phyloP scores from a whole-genome alignment of 2,329 filamentous ascomycete genomes.

The Pseudonectria buxi region DNA sequence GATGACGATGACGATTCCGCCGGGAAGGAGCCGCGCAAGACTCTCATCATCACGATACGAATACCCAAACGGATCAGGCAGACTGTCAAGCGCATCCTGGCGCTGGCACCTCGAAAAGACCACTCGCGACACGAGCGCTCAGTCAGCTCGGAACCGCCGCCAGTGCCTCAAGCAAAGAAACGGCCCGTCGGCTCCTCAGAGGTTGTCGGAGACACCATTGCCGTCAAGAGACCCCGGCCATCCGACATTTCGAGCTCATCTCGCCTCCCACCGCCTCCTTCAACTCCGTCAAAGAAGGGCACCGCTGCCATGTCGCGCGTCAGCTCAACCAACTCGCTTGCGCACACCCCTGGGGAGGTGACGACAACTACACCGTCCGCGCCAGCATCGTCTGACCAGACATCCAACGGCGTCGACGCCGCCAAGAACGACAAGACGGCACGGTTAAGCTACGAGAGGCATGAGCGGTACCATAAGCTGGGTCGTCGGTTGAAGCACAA shows the following conservation, averaged over 20 bases:
- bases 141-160: conserved; percentile 34
- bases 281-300: conserved; percentile 46
- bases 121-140: conserved; percentile 21
- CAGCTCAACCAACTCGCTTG: conserved; percentile 46
- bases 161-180: conserved; percentile 37
- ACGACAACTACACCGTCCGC: conserved; percentile 28
- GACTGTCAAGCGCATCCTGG: conserved; percentile 40
- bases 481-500: conserved; percentile 49
- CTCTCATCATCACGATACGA: conserved; percentile 39
- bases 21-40: conserved; percentile 17
- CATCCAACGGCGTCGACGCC: conserved; percentile 27
- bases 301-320: conserved; percentile 46
- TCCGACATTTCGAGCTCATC: conserved; percentile 32
- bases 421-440: conserved; percentile 16
- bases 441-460: conserved; percentile 27
- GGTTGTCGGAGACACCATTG: conserved; percentile 27
- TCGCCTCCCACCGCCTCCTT: conserved; percentile 35
- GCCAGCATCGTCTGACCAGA: conserved; percentile 19
- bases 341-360: conserved; percentile 43
- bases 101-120: conserved; percentile 36
- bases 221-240: conserved; percentile 37
- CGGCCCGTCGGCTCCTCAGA: conserved; percentile 37
- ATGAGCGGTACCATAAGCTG: conserved; percentile 31
- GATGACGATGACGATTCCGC: conserved; percentile 27
- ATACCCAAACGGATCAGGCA: conserved; percentile 42